Evolutionary conservation across 2,329 filamentous ascomycete genomes (phyloP).

Genomic region (Leptographium wingfieldii): DNA sequence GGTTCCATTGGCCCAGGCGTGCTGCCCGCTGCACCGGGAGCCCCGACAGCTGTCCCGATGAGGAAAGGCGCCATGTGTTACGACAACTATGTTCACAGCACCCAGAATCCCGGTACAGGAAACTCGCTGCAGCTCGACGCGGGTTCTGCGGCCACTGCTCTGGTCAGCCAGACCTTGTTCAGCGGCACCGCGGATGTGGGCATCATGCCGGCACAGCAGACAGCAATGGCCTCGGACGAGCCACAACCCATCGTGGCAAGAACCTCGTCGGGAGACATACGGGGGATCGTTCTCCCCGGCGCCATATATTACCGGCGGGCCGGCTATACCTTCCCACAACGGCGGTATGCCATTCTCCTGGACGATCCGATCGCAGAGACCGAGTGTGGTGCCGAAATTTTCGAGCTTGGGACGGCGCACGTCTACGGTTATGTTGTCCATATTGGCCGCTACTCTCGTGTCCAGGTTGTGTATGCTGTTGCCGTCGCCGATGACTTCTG

Average conservation of each 20-base stretch:
- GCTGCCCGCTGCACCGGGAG: neutral
- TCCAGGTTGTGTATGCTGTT: slow-evolving; percentile 3
- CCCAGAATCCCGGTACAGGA: neutral
- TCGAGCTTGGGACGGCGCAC: neutral
- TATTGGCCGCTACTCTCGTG: neutral
- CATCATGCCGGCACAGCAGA: neutral
- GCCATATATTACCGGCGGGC: neutral
- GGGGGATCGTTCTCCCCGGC: neutral
- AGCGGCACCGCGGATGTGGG: neutral
- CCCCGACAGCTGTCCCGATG: too few relatives aligned
- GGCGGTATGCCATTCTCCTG: neutral
- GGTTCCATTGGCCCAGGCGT: neutral
- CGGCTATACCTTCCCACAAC: neutral
- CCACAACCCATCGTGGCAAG: neutral
- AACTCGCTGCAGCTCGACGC: neutral
- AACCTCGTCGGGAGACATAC: neutral
- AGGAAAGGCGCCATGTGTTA: neutral
- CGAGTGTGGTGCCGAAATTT: neutral
- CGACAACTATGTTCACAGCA: neutral
- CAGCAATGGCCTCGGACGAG: neutral
- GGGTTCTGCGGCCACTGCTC: neutral
- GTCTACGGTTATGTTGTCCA: slow-evolving; percentile 1
- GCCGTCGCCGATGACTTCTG: neutral
- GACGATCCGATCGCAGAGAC: slow-evolving; percentile 1
- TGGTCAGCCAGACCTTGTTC: neutral